phyloP scores from a whole-genome alignment of 306 rosid species.

The Coriaria nepalensis region DNA sequence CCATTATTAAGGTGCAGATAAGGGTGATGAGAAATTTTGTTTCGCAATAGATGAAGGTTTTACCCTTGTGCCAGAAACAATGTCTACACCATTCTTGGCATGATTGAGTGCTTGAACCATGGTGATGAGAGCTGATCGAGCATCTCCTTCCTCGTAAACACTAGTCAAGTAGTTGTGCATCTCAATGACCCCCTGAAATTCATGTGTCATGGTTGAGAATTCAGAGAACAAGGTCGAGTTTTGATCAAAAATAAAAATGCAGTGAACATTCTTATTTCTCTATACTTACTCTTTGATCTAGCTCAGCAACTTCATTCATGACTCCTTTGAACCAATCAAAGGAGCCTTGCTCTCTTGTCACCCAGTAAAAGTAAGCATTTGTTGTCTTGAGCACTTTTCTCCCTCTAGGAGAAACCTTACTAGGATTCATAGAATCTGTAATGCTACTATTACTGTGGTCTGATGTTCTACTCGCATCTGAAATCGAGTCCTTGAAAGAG shows the following conservation, averaged over 20 bases:
- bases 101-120: conserved; percentile 99
- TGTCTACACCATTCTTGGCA: conserved; percentile 95
- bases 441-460: conserved; percentile 51
- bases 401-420: conserved; percentile 45
- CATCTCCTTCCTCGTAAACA: conserved; percentile 97
- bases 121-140: conserved; percentile 95
- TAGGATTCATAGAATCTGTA: conserved; percentile 37
- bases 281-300: conserved; percentile 69
- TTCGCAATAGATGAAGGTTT: conserved; percentile 4
- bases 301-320: conserved; percentile 96
- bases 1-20: too few species aligned
- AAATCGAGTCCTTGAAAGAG: conserved; percentile 49
- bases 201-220: conserved; percentile 9
- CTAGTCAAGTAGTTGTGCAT: conserved; percentile 99
- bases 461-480: conserved; percentile 59
- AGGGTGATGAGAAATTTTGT: neutral
- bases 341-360: conserved; percentile 97
- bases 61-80: conserved; percentile 96
- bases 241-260: neutral
- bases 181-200: conserved; percentile 88
- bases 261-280: neutral
- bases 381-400: conserved; percentile 76
- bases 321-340: conserved; percentile 99
- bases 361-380: conserved; percentile 97
- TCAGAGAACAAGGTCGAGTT: neutral